phyloP scores from a whole-genome alignment of 169 alveolate genomes.

The Cryptosporidium viatorum region DNA sequence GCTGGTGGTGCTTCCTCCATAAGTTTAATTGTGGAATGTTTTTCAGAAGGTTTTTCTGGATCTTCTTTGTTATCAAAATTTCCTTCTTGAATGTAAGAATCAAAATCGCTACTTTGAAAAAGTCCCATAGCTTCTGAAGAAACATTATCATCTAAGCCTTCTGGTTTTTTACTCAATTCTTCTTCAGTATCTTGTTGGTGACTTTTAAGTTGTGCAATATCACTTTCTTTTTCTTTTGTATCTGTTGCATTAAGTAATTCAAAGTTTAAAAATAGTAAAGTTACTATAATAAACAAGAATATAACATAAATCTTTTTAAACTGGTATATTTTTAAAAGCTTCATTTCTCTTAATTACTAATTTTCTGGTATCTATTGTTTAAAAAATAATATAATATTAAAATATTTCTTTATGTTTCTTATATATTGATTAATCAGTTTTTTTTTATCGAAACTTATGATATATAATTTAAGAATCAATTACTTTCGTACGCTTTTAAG shows the following conservation, averaged over 20 bases:
- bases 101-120: slow-evolving; percentile 76
- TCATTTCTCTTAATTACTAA: neutral
- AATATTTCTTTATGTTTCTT: neutral
- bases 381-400: too few relatives aligned
- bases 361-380: neutral
- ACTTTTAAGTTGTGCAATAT: neutral
- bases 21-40: slow-evolving; percentile 3
- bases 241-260: slow-evolving; percentile 3
- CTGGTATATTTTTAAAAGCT: neutral
- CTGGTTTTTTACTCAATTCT: neutral
- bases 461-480: neutral
- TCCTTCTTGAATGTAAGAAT: slow-evolving; percentile 40
- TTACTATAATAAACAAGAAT: neutral
- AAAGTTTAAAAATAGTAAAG: neutral
- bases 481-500: neutral
- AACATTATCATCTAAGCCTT: neutral
- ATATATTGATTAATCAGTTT: too few relatives aligned
- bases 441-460: too few relatives aligned
- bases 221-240: neutral
- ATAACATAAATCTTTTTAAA: neutral
- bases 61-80: neutral
- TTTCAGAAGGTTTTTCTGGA: neutral
- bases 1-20: slow-evolving; percentile 38
- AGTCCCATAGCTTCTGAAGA: slow-evolving; percentile 58
- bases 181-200: neutral